Evolutionary conservation across 129 eudicot genomes (phyloP).

Genomic region (carrot (Daucus carota)): DH1_v3.0 NC_030381.2:23300501-23301000

Average conservation of each 20-base stretch:
- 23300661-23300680: constrained; percentile 98
- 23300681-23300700: constrained; percentile 86
- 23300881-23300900: constrained; percentile 95
- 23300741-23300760: constrained; percentile 94
- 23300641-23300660: constrained; percentile 85
- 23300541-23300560: constrained; percentile 2
- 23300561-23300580: neutral
- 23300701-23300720: constrained; percentile 86
- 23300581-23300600: constrained; percentile 60
- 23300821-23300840: constrained; percentile 86
- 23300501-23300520: constrained; percentile 32
- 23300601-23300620: constrained; percentile 96
- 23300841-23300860: constrained; percentile 90
- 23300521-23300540: neutral
- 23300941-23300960: neutral
- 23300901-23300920: constrained; percentile 20
- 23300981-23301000: neutral
- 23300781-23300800: constrained; percentile 94
- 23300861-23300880: constrained; percentile 99
- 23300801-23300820: constrained; percentile 95
- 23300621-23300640: constrained; percentile 94
- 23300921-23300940: neutral
- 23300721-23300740: constrained; percentile 94
- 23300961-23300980: neutral
- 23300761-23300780: constrained; percentile 99